phyloP scores from a whole-genome alignment of 371 early-diverging fungal species.

The Thermomucor indicae-seudaticae region DNA sequence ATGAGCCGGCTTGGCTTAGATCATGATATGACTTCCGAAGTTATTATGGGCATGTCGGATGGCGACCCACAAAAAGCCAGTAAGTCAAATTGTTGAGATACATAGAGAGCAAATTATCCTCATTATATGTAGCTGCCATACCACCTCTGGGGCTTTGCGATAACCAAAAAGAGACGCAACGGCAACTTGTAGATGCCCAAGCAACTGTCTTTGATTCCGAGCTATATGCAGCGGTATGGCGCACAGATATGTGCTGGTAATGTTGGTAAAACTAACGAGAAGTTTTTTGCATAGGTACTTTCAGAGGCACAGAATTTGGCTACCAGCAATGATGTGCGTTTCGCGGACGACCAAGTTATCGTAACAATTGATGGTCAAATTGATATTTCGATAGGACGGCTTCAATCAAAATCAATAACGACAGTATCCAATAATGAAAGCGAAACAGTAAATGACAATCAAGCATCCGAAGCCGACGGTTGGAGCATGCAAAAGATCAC shows the following conservation, averaged over 20 bases:
- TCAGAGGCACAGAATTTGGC: conserved; percentile 51
- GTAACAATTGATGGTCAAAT: conserved; percentile 53
- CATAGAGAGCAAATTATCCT: background rate
- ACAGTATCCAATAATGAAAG: background rate
- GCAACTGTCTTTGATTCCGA: conserved; percentile 57
- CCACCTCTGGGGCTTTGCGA: background rate
- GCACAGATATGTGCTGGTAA: background rate
- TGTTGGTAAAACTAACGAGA: background rate
- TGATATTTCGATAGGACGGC: conserved; percentile 36
- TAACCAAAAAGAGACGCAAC: conserved; percentile 23
- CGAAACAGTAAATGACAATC: no score
- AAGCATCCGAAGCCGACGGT: background rate
- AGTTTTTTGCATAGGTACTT: conserved; percentile 34
- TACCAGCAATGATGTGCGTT: conserved; percentile 43
- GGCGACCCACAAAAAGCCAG: conserved; percentile 6
- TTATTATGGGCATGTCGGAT: conserved; percentile 13
- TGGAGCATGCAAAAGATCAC: conserved; percentile 15
- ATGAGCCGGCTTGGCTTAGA: conserved; percentile 8
- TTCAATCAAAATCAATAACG: background rate
- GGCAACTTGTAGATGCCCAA: conserved; percentile 45
- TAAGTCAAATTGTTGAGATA: conserved; percentile 5
- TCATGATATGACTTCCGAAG: conserved; percentile 6
- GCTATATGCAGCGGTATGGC: conserved; percentile 45
- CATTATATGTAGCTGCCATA: background rate
- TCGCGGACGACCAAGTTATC: conserved; percentile 50